Evolutionary conservation across 2,329 filamentous ascomycete genomes (phyloP), one percentile per base, ranked within the genome.

Genomic region (Fusarium vanettenii): DNA sequence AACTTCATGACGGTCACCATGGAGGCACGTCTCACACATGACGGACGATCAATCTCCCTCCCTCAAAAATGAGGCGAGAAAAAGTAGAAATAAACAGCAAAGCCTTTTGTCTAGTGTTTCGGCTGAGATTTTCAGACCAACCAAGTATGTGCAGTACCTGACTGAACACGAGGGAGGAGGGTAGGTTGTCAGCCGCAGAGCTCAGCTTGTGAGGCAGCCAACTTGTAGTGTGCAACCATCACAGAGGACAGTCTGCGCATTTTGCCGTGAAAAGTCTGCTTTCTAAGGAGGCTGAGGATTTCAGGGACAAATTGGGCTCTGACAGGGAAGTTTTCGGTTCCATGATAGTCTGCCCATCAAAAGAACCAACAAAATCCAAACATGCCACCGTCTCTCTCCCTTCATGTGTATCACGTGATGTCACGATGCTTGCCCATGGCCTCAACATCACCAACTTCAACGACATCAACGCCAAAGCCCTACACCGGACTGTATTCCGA

Each of bases 1-100:
- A 45, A 52, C 57, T 69, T 72, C 64, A 70, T 48, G 64, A 43
- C 52, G 69, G 59, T 33, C 72, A 37, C 55, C 72, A 72, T 72
- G 59, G 52, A 64, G 52, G 25, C 18, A 45, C 31, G 25, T 27
- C 33, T 10, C 18, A 35, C 22, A 43, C 25, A 55, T 22, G 33
- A 14, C 6, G 27, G 33, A 25, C 63, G 39, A 60, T 60, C 52
- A 65, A 65, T 37, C 48, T 41, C 22, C 61, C 61, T 29, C 33
- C n/a, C 61, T 33, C 48, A 43, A 64, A 31, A n/a, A 55, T 57
- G 61, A 56, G 63, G 37, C 63, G 27, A 22, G 20, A 10, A 55
- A 48, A 65, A 60, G n/a, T 65, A 37, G 41, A 65, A 65, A 45
- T 29, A 65, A 60, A 37, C 39, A 43, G 22, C 4, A 29, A 18